Percentiles rank a stretch among this genome's conserved stretches.
Conservation (phyloP, 768 basidiomycete genomes). For the Hericium rajendrae region DNA sequence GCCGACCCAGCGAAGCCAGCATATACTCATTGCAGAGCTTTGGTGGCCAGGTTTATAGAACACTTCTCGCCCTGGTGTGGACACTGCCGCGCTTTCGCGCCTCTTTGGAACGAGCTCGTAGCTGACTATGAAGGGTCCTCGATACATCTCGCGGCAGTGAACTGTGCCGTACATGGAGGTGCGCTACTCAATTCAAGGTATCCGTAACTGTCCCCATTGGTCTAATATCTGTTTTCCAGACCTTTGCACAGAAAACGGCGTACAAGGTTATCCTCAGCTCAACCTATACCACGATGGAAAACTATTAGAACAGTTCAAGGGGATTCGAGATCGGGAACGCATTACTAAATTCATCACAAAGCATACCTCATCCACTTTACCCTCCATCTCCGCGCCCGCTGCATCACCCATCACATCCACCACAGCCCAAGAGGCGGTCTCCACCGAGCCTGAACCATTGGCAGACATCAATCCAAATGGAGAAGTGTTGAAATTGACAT, state of each 20-base stretch:
- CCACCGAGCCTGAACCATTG: background rate
- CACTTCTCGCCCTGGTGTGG: conserved; percentile 81
- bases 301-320: conserved; percentile 45
- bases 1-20: background rate
- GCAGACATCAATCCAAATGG: conserved; percentile 29
- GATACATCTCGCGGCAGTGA: conserved; percentile 70
- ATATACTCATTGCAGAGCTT: background rate
- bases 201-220: no score
- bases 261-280: conserved; percentile 70
- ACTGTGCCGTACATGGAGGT: conserved; percentile 75
- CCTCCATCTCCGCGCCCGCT: conserved; percentile 20
- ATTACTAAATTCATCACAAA: conserved; percentile 47
- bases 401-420: conserved; percentile 9
- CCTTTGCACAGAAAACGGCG: conserved; percentile 59
- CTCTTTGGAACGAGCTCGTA: conserved; percentile 72
- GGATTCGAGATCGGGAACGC: conserved; percentile 41
- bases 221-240: conserved; percentile 36
- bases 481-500: conserved; percentile 30
- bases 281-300: conserved; percentile 63
- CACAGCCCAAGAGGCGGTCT: background rate
- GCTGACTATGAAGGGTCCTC: conserved; percentile 36
- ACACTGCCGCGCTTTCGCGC: conserved; percentile 72
- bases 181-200: conserved; percentile 19
- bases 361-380: conserved; percentile 26
- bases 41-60: conserved; percentile 55